Conservation (phyloP, 148 eudicot species). For the Arbutus unedo region DNA sequence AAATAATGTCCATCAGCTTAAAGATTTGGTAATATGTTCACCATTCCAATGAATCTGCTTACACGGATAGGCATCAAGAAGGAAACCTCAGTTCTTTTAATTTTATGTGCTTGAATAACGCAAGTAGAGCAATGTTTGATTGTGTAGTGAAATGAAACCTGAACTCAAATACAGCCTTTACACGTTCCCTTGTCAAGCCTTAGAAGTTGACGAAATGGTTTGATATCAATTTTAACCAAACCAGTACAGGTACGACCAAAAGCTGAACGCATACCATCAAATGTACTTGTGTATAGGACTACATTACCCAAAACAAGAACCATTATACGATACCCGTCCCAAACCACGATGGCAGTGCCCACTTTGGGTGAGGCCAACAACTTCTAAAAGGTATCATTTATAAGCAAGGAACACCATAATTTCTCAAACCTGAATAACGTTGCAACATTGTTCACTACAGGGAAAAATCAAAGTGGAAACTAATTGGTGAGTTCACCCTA, state of each 20-base stretch:
- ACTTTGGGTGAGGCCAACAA: not conserved
- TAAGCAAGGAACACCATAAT: not conserved
- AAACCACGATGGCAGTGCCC: not conserved
- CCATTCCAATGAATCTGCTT: not conserved
- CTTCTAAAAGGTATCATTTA: no score
- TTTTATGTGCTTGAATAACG: not conserved
- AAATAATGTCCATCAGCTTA: no score
- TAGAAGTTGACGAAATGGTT: not conserved
- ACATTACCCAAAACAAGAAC: not conserved
- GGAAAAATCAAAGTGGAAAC: not conserved
- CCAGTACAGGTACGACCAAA: not conserved
- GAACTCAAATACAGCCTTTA: not conserved
- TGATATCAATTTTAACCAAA: not conserved
- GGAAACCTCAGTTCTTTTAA: not conserved
- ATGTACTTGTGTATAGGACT: not conserved
- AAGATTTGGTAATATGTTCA: not conserved
- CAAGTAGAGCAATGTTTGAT: not conserved
- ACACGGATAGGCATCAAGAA: not conserved
- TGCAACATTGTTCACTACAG: not conserved
- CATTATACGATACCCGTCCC: no score
- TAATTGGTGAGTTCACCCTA: not conserved
- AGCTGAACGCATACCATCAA: constrained; percentile 1
- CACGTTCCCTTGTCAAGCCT: not conserved
- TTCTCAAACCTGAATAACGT: not conserved
- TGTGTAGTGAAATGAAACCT: not conserved